Base-by-base conservation (phyloP, 805 yeast genomes). In the Candida sakaeoensis region DNA sequence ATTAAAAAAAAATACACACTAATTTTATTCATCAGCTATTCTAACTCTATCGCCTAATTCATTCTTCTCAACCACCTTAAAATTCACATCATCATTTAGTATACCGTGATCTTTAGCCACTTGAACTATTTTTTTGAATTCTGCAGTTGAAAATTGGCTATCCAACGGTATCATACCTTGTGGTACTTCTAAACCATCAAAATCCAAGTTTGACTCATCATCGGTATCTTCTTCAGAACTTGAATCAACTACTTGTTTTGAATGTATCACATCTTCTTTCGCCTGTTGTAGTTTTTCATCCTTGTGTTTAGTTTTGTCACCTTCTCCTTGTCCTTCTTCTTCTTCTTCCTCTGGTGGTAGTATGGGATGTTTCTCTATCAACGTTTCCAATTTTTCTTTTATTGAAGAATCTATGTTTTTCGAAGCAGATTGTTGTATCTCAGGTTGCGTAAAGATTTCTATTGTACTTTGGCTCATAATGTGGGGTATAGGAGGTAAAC, bases 111-210 rank as follows among this genome's bases (percentile, higher is more conserved):
- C 44, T 32, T 66, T 53, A 19, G 69, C 63, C 8, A 61, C 10
- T 5, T 52, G 52, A 7, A 66, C 55, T 39, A 66, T 46, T 26
- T 56, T 57, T 31, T 55, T 47, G 15, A 65, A 42, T 40, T 66
- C 71, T 8, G 42, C 38, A 4, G 69, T 56, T 5, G 69, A 56
- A 39, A 66, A 66, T 40, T 65, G 66, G n/a, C 69, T 67, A 36
- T 66, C 72, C 19, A 66, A 33, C 1, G 72, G 71, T 15, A 66
- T 56, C 39, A 62, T 65, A 2, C 70, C 70, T 25, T 44, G 45
- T 2, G 72, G 71, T 8, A 65, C 50, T 40, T 48, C 60, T 39
- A 64, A 62, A 12, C 71, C 71, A 33, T 65, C 70, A 12, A 50
- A 40, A 38, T 65, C 70, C 34, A 47, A 45, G 13, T 48, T 42